Evolutionary conservation across 495 filamentous ascomycete genomes (phyloP).

Genomic region (Hyaloscypha finlandica): DNA sequence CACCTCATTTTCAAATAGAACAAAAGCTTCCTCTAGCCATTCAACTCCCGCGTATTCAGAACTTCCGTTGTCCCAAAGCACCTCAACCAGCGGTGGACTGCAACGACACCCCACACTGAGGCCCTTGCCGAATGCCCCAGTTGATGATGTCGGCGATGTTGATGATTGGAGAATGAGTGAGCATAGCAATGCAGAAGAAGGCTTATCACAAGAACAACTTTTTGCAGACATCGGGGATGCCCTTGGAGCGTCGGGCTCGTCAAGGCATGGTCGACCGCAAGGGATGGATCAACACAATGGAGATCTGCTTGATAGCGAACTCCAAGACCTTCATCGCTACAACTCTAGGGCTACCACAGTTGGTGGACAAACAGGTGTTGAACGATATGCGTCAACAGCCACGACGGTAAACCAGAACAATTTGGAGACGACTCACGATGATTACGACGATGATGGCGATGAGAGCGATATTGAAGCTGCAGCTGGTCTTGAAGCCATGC

Average conservation of each 20-base stretch:
- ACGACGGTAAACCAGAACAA: conserved; percentile 48
- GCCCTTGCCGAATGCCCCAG: conserved; percentile 54
- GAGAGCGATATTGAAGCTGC: conserved; percentile 91
- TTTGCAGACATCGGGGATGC: conserved; percentile 56
- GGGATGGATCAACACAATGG: conserved; percentile 22
- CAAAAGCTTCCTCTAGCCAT: conserved; percentile 18
- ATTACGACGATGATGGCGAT: conserved; percentile 42
- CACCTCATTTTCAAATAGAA: conserved; percentile 24
- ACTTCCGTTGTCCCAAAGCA: conserved; percentile 26
- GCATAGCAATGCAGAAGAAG: conserved; percentile 36
- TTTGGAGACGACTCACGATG: conserved; percentile 15
- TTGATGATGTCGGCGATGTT: conserved; percentile 42
- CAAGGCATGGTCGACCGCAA: conserved; percentile 38
- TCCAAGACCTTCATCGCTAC: conserved; percentile 48
- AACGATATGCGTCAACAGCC: conserved; percentile 49
- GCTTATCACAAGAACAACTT: conserved; percentile 48
- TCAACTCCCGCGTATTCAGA: conserved; percentile 11
- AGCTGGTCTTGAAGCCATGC: conserved; percentile 81
- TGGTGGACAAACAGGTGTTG: conserved; percentile 27
- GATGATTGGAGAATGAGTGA: conserved; percentile 43
- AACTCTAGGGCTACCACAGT: conserved; percentile 51
- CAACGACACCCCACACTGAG: conserved; percentile 56
- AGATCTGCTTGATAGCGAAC: conserved; percentile 43
- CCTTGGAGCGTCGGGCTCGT: conserved; percentile 13
- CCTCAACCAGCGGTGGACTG: conserved; percentile 36